Evolutionary conservation across 2,329 filamentous ascomycete species (phyloP).

Genomic region (Monosporascus ibericus): DNA sequence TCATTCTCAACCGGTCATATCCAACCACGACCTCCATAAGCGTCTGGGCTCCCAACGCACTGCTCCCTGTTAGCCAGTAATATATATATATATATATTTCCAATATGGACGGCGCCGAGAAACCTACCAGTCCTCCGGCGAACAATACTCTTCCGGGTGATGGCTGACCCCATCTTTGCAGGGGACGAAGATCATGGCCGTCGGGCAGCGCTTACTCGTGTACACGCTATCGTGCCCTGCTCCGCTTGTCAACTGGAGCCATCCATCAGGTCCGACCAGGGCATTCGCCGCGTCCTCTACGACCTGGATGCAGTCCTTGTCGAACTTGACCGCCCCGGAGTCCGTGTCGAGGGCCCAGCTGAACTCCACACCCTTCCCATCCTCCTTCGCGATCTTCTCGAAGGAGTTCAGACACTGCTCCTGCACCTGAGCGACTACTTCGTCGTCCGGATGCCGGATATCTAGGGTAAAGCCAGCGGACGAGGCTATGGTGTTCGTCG

Average conservation of each 20-base stretch:
- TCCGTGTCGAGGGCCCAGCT: slow-evolving; percentile 56
- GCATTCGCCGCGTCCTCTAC: slow-evolving; percentile 54
- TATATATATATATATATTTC: neutral
- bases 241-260: slow-evolving; percentile 33
- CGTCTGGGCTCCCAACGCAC: slow-evolving; percentile 44
- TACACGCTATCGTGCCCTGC: slow-evolving; percentile 49
- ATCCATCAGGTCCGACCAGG: slow-evolving; percentile 45
- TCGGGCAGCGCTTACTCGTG: slow-evolving; percentile 52
- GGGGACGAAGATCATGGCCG: slow-evolving; percentile 62
- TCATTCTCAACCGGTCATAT: slow-evolving; percentile 26
- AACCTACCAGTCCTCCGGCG: slow-evolving; percentile 46
- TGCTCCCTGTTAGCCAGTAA: neutral
- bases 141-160: slow-evolving; percentile 57
- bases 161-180: slow-evolving; percentile 59
- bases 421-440: slow-evolving; percentile 52
- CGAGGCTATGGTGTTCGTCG: slow-evolving; percentile 67
- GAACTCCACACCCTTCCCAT: slow-evolving; percentile 23
- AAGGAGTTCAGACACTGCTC: slow-evolving; percentile 52
- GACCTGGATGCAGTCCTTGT: slow-evolving; percentile 59
- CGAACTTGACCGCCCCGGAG: slow-evolving; percentile 57
- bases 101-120: neutral
- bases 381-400: slow-evolving; percentile 50
- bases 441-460: slow-evolving; percentile 52
- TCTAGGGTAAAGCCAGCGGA: slow-evolving; percentile 63
- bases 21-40: slow-evolving; percentile 35